Evolutionary conservation across 306 rosid genomes (phyloP).

Genomic region (Quillaja saponaria): DNA sequence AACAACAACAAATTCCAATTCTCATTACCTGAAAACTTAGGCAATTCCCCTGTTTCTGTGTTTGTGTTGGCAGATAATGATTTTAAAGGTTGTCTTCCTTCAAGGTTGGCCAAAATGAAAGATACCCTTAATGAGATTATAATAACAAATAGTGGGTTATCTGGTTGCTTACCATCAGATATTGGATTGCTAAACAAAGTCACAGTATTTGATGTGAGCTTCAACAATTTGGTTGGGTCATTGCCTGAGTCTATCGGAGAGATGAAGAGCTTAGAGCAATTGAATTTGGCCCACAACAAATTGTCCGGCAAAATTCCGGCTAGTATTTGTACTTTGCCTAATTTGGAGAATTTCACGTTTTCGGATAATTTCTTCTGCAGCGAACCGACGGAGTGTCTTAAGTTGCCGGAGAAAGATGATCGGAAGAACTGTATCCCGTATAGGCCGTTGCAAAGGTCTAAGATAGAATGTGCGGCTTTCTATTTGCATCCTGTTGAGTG

Average conservation of each 20-base stretch:
- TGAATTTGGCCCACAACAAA: constrained; percentile 67
- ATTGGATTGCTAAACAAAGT: constrained; percentile 54
- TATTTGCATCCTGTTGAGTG: constrained; percentile 56
- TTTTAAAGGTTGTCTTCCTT: constrained; percentile 63
- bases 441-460: constrained; percentile 65
- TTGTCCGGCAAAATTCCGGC: constrained; percentile 67
- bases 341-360: constrained; percentile 72
- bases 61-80: constrained; percentile 71
- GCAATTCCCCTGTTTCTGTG: constrained; percentile 59
- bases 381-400: constrained; percentile 54
- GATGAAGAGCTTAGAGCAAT: constrained; percentile 73
- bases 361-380: constrained; percentile 64
- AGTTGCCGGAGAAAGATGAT: constrained; percentile 57
- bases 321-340: constrained; percentile 59
- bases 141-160: constrained; percentile 56
- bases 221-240: constrained; percentile 56
- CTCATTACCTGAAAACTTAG: constrained; percentile 60
- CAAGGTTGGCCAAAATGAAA: constrained; percentile 56
- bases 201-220: constrained; percentile 73
- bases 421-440: constrained; percentile 63
- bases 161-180: constrained; percentile 67
- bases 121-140: constrained; percentile 65
- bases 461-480: constrained; percentile 52
- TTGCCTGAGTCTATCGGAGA: constrained; percentile 58
- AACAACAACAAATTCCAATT: constrained; percentile 66